These are phyloP conservation scores for Bromus sterilis DNA, from an alignment of 176 grass and related monocot species.

Conservation along the genomic window DNA sequence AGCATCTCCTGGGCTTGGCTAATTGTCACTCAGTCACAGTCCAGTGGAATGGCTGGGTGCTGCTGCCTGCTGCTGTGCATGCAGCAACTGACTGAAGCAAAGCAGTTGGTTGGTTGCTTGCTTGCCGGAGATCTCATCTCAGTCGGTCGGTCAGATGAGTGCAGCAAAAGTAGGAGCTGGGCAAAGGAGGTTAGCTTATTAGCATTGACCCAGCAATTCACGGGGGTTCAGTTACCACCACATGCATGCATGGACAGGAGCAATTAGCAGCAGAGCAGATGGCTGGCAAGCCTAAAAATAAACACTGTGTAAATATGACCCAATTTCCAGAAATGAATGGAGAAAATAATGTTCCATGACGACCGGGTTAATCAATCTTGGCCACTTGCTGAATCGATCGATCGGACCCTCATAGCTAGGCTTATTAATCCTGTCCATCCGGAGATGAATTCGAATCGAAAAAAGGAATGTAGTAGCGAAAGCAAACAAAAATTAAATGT, in stretches of 20 bases:
- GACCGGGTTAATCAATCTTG: too few species aligned
- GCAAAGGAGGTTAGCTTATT: too few species aligned
- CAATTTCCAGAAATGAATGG: background rate
- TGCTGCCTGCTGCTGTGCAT: slow-evolving; percentile 21
- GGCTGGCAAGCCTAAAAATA: slow-evolving; percentile 31
- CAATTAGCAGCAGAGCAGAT: background rate
- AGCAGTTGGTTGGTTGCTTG: slow-evolving; percentile 30
- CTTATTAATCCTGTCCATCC: slow-evolving; percentile 20
- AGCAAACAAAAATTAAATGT: background rate
- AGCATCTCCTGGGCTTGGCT: background rate
- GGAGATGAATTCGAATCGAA: background rate
- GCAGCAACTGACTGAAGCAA: slow-evolving; percentile 36
- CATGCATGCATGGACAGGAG: too few species aligned
- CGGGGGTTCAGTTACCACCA: slow-evolving; percentile 22
- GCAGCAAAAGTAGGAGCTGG: slow-evolving; percentile 45
- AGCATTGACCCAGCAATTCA: slow-evolving; percentile 42
- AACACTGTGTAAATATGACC: background rate
- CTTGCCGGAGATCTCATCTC: slow-evolving; percentile 21
- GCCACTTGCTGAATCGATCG: too few species aligned
- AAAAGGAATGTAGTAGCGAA: slow-evolving; percentile 3
- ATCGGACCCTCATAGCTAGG: too few species aligned
- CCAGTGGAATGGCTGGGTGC: slow-evolving; percentile 15
- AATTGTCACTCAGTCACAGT: slow-evolving; percentile 3
- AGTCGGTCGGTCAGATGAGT: background rate
- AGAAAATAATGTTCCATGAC: background rate